Percentiles rank a stretch among this genome's conserved stretches.
Conservation (phyloP, 805 yeast genomes). For the Candida namnaoensis region DNA sequence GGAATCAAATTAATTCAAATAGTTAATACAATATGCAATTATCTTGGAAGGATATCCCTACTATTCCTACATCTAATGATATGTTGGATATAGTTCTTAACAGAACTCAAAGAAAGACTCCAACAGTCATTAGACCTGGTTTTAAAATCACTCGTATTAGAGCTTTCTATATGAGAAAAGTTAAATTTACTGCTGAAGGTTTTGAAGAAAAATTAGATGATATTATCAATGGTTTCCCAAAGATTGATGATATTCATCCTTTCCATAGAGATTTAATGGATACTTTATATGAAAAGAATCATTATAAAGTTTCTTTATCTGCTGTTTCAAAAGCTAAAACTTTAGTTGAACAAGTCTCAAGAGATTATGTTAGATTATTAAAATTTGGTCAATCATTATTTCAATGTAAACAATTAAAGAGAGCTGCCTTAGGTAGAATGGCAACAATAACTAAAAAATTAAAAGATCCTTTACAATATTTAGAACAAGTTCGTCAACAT, state of each 20-base stretch:
- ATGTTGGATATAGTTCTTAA: constrained; percentile 93
- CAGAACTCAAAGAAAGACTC: constrained; percentile 97
- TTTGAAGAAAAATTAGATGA: constrained; percentile 89
- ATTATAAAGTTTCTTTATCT: constrained; percentile 93
- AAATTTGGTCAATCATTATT: constrained; percentile 96
- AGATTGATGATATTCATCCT: constrained; percentile 95
- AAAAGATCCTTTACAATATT: constrained; percentile 86
- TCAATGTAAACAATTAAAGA: constrained; percentile 97
- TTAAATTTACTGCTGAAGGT: constrained; percentile 92
- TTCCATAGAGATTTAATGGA: constrained; percentile 98
- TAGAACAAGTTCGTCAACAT: constrained; percentile 99
- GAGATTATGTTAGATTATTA: constrained; percentile 90
- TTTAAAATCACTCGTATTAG: constrained; percentile 94
- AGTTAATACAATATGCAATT: constrained; percentile 63
- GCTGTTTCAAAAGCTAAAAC: constrained; percentile 92
- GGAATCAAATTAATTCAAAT: neutral
- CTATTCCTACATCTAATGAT: constrained; percentile 88
- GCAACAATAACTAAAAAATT: constrained; percentile 94
- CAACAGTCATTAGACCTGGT: constrained; percentile 97
- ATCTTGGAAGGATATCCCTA: constrained; percentile 97
- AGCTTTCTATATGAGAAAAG: constrained; percentile 97
- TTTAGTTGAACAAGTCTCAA: constrained; percentile 87
- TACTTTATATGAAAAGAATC: constrained; percentile 95
- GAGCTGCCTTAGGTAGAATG: constrained; percentile 99
- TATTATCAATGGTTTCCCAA: constrained; percentile 82